Evolutionary conservation across 2,329 filamentous ascomycete species (phyloP).

Genomic region (Paecilomyces fulvus): DNA sequence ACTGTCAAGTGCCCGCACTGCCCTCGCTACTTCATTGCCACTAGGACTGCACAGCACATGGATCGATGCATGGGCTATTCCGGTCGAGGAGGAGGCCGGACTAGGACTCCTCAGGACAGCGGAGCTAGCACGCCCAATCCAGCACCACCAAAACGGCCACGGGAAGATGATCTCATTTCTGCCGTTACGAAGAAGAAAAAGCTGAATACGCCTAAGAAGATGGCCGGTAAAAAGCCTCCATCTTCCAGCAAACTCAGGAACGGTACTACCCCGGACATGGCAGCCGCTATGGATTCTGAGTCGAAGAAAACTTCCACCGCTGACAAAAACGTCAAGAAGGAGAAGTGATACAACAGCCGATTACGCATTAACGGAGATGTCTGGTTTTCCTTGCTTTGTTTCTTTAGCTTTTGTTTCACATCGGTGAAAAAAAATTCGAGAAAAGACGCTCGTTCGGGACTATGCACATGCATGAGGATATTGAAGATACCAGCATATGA

Average conservation of each 20-base stretch:
- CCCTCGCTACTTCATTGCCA: slow-evolving; percentile 53
- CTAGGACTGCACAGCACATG: slow-evolving; percentile 52
- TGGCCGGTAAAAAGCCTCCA: slow-evolving; percentile 28
- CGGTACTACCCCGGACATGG: slow-evolving; percentile 29
- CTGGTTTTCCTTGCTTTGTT: background rate
- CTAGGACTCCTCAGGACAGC: slow-evolving; percentile 38
- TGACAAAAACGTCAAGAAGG: slow-evolving; percentile 3
- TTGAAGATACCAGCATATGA: background rate
- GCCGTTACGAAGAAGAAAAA: slow-evolving; percentile 45
- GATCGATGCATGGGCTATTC: slow-evolving; percentile 53
- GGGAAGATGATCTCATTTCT: slow-evolving; percentile 34
- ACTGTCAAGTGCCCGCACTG: slow-evolving; percentile 49
- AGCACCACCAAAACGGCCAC: slow-evolving; percentile 27
- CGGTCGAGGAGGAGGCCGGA: slow-evolving; percentile 42
- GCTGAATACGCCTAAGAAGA: slow-evolving; percentile 28
- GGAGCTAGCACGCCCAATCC: slow-evolving; percentile 28
- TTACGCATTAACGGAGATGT: background rate
- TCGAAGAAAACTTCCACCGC: slow-evolving; percentile 28
- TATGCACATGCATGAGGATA: background rate
- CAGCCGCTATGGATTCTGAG: slow-evolving; percentile 20
- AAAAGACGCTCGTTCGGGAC: background rate
- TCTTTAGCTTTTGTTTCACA: background rate
- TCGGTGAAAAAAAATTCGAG: background rate
- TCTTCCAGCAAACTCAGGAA: slow-evolving; percentile 34
- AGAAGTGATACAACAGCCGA: background rate